These are phyloP conservation scores for Kuraishia molischiana DNA, from an alignment of 805 yeast genomes.

Conservation along the genomic window DNA sequence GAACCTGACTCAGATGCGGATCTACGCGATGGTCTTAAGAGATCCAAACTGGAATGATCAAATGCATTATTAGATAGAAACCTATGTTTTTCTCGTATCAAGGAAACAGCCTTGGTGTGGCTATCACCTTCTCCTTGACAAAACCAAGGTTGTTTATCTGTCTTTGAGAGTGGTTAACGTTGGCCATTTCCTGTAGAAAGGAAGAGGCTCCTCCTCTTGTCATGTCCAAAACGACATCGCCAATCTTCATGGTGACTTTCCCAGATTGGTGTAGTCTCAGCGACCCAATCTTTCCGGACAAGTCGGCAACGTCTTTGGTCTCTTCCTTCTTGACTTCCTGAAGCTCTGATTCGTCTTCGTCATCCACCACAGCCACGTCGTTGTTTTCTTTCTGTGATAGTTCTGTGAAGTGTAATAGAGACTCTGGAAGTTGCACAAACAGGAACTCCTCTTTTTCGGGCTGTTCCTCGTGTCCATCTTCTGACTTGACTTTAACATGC, in stretches of 20 bases:
- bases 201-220: conserved; percentile 59
- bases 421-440: conserved; percentile 21
- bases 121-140: conserved; percentile 45
- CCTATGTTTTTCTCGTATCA: too few relatives aligned
- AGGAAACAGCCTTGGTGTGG: conserved; percentile 36
- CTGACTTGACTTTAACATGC: neutral
- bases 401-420: conserved; percentile 13
- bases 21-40: conserved; percentile 1
- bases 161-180: conserved; percentile 25
- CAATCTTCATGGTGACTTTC: conserved; percentile 63
- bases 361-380: neutral
- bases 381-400: conserved; percentile 1
- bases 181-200: conserved; percentile 65
- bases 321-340: conserved; percentile 2
- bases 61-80: too few relatives aligned
- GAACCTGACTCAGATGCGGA: conserved; percentile 5
- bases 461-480: neutral
- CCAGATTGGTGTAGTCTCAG: conserved; percentile 80
- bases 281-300: conserved; percentile 59
- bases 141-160: conserved; percentile 42
- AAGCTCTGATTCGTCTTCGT: conserved; percentile 5
- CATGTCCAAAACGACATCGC: conserved; percentile 59
- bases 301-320: conserved; percentile 3
- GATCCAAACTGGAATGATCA: neutral
- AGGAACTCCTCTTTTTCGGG: conserved; percentile 5